phyloP scores from a whole-genome alignment of 306 rosid species.

The Calophaca sinica region DNA sequence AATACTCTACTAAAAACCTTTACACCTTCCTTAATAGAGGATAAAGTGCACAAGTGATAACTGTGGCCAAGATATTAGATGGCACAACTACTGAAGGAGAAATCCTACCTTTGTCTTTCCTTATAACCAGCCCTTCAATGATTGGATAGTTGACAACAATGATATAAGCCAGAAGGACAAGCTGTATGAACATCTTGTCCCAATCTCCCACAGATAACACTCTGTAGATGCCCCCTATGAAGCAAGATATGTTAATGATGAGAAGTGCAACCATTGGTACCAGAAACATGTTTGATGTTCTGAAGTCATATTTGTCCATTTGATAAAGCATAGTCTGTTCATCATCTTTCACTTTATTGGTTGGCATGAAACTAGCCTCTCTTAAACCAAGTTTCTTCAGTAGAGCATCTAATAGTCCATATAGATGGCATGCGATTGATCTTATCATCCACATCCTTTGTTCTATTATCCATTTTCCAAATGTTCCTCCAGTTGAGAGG shows the following conservation, averaged over 20 bases:
- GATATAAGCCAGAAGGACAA: slow-evolving; percentile 45
- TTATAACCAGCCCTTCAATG: slow-evolving; percentile 53
- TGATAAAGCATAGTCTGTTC: slow-evolving; percentile 57
- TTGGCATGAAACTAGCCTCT: slow-evolving; percentile 64
- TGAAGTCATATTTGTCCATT: slow-evolving; percentile 66
- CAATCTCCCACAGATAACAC: slow-evolving; percentile 44
- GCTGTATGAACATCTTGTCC: slow-evolving; percentile 49
- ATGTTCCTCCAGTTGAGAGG: slow-evolving; percentile 57
- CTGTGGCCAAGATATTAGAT: slow-evolving; percentile 42
- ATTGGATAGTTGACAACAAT: slow-evolving; percentile 48
- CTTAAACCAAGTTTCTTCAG: slow-evolving; percentile 61
- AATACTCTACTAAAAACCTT: background rate
- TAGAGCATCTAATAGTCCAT: slow-evolving; percentile 65
- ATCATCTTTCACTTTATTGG: slow-evolving; percentile 64
- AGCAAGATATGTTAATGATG: slow-evolving; percentile 53
- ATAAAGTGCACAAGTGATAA: slow-evolving; percentile 21
- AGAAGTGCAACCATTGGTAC: slow-evolving; percentile 63
- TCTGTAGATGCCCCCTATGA: slow-evolving; percentile 54
- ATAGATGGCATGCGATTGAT: slow-evolving; percentile 52
- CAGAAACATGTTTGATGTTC: slow-evolving; percentile 60
- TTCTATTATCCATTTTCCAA: slow-evolving; percentile 59
- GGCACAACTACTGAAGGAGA: slow-evolving; percentile 37
- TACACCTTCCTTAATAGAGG: slow-evolving; percentile 35
- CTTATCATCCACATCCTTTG: slow-evolving; percentile 77
- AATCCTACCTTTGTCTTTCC: slow-evolving; percentile 56